Conservation (phyloP, 1,284 basidiomycete species). For the Lentinus polychrous region DNA sequence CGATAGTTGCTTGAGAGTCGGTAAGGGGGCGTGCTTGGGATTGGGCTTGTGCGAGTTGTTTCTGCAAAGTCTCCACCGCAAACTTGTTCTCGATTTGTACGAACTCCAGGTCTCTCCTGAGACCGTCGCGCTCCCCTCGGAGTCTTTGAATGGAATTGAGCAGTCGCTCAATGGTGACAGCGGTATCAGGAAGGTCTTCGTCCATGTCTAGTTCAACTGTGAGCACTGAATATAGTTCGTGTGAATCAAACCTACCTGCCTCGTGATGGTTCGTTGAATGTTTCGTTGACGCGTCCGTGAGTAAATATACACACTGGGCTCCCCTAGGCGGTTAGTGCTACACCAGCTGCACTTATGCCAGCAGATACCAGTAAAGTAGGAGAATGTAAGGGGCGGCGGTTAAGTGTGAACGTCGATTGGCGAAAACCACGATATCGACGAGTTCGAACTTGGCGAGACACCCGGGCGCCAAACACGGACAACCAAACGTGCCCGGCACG, state of each 20-base stretch:
- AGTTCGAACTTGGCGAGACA: neutral
- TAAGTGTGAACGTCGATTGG: too few species aligned
- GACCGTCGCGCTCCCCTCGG: slow-evolving; percentile 61
- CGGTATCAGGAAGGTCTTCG: neutral
- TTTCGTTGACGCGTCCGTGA: neutral
- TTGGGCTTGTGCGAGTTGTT: slow-evolving; percentile 30
- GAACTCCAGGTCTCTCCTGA: slow-evolving; percentile 65
- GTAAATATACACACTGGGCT: neutral
- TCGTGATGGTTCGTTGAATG: neutral
- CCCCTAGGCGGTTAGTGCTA: too few species aligned
- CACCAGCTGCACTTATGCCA: too few species aligned
- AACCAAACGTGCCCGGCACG: slow-evolving; percentile 1
- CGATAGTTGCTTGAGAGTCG: neutral
- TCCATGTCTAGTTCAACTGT: neutral
- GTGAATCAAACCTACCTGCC: neutral
- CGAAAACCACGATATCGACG: neutral
- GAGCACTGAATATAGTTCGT: neutral
- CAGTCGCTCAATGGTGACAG: slow-evolving; percentile 39
- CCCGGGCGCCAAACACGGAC: neutral
- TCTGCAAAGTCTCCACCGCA: slow-evolving; percentile 52
- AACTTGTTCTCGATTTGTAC: slow-evolving; percentile 66
- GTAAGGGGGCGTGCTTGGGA: slow-evolving; percentile 4
- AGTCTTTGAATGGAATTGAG: slow-evolving; percentile 59
- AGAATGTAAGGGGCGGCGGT: too few species aligned
- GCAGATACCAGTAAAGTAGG: too few species aligned